Evolutionary conservation across 2,329 filamentous ascomycete species (phyloP).

Genomic region (Xylariaceae sp.): DNA sequence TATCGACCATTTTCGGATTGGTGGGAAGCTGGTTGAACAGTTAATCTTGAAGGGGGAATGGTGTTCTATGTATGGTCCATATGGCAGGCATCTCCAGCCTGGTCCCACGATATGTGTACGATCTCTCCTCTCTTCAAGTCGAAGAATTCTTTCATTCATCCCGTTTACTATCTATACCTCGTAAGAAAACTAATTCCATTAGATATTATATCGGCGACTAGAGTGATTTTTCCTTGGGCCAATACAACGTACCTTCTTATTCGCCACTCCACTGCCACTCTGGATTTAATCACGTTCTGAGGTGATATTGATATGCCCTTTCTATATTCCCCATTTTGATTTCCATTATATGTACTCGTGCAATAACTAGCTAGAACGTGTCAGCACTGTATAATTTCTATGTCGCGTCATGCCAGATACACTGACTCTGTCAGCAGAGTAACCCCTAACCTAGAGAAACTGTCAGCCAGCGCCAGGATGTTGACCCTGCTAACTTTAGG

Average conservation of each 20-base stretch:
- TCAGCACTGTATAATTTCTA: background rate
- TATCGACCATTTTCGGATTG: slow-evolving; percentile 29
- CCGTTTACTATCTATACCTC: too few species aligned
- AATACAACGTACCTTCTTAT: too few species aligned
- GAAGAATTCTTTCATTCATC: background rate
- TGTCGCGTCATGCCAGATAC: background rate
- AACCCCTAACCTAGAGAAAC: background rate
- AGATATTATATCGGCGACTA: too few species aligned
- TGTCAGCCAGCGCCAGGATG: background rate
- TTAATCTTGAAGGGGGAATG: background rate
- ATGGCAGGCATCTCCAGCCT: too few species aligned
- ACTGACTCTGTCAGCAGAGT: background rate
- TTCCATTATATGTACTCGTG: background rate
- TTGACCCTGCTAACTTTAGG: background rate
- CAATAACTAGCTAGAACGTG: background rate
- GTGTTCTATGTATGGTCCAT: too few species aligned
- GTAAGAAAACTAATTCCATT: too few species aligned
- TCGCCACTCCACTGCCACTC: too few species aligned
- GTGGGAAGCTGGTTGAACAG: slow-evolving; percentile 25
- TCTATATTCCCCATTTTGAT: background rate
- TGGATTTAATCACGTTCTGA: background rate
- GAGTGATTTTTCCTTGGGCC: too few species aligned
- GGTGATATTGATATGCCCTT: background rate
- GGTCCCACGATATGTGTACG: background rate
- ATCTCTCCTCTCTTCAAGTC: background rate